Percentiles rank a stretch among this genome's conserved stretches.
phyloP scores from a whole-genome alignment of 495 filamentous ascomycete species.

The Terfezia claveryi region DNA sequence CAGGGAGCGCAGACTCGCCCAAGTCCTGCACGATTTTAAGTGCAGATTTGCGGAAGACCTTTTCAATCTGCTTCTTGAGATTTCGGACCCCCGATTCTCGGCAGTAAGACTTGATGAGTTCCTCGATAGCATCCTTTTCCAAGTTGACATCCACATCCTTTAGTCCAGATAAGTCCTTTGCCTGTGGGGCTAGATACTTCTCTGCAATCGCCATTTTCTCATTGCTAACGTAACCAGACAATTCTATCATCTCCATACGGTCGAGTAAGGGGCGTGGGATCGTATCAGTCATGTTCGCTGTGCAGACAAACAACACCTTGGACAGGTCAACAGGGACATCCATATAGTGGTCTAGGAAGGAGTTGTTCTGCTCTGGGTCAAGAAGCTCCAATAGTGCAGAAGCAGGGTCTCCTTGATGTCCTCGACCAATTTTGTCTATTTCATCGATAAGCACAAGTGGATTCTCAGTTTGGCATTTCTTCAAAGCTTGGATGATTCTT shows the following conservation, averaged over 20 bases:
- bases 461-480: conserved; percentile 98
- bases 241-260: conserved; percentile 93
- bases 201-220: conserved; percentile 99
- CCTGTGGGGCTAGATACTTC: conserved; percentile 71
- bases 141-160: conserved; percentile 79
- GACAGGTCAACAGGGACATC: conserved; percentile 95
- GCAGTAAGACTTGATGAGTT: conserved; percentile 96
- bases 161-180: conserved; percentile 73
- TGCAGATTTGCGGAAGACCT: conserved; percentile 92
- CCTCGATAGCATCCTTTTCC: conserved; percentile 63
- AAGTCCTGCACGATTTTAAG: conserved; percentile 92
- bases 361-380: conserved; percentile 92
- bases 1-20: conserved; percentile 64
- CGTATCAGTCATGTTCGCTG: conserved; percentile 96
- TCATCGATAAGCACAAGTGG: conserved; percentile 94
- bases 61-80: conserved; percentile 98
- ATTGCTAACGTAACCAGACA: conserved; percentile 91
- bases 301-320: conserved; percentile 97
- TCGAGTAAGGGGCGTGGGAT: conserved; percentile 88
- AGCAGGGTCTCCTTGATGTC: conserved; percentile 88
- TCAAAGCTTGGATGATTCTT: conserved; percentile 90
- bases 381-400: conserved; percentile 86
- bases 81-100: conserved; percentile 93
- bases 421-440: conserved; percentile 89
- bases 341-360: conserved; percentile 96